Conservation (phyloP, 2,329 filamentous ascomycete genomes). For the Pseudocercospora musae region DNA sequence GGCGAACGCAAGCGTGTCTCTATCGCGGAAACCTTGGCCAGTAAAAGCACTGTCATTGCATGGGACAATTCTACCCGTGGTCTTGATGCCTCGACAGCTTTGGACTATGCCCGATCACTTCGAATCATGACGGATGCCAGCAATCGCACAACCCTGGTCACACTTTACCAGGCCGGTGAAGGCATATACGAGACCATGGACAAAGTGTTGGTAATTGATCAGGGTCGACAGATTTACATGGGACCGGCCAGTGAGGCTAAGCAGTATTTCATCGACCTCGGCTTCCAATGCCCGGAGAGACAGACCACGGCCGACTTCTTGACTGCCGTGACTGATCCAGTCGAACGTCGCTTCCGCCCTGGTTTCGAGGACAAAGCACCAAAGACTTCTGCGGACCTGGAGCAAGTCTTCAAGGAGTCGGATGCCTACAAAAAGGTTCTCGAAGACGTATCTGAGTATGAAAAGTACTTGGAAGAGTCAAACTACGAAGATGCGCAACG, state of each 20-base stretch:
- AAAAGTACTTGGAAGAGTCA: conserved; percentile 55
- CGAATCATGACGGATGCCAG: conserved; percentile 77
- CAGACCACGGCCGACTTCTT: conserved; percentile 76
- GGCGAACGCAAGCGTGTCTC: conserved; percentile 78
- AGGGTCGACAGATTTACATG: conserved; percentile 66
- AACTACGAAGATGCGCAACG: conserved; percentile 59
- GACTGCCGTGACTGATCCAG: conserved; percentile 70
- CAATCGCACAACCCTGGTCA: conserved; percentile 67
- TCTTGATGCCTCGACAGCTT: conserved; percentile 73
- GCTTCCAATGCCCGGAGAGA: conserved; percentile 57
- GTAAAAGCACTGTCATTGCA: conserved; percentile 68
- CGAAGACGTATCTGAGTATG: conserved; percentile 60
- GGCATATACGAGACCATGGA: conserved; percentile 72
- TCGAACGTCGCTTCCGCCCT: conserved; percentile 64
- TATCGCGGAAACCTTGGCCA: conserved; percentile 73
- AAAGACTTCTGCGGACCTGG: conserved; percentile 66
- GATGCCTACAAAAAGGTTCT: conserved; percentile 59
- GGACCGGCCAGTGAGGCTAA: conserved; percentile 60
- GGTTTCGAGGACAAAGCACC: conserved; percentile 66
- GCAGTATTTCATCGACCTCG: conserved; percentile 64
- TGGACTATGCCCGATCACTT: conserved; percentile 73
- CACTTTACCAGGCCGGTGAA: conserved; percentile 68
- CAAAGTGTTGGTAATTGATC: conserved; percentile 74
- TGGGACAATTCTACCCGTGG: conserved; percentile 81
- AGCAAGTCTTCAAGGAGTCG: conserved; percentile 64